Conservation (phyloP, 805 yeast species). For the Kluyveromyces aestuarii region DNA sequence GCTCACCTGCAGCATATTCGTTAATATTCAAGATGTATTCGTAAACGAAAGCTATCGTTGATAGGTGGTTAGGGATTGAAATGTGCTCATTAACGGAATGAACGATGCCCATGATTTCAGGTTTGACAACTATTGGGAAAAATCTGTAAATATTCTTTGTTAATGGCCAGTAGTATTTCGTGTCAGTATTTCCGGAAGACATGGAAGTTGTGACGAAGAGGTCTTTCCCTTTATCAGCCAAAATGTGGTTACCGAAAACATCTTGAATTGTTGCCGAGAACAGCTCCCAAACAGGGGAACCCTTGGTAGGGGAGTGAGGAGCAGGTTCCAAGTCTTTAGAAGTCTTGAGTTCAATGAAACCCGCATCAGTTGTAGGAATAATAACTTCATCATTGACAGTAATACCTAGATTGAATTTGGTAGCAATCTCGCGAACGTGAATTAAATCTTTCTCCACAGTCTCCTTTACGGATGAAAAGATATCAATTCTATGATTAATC, state of each 20-base stretch:
- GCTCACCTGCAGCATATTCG: constrained; percentile 10
- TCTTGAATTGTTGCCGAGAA: constrained; percentile 48
- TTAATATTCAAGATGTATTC: constrained; percentile 34
- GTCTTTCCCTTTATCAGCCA: constrained; percentile 17
- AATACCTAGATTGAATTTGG: constrained; percentile 41
- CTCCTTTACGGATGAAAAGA: constrained; percentile 42
- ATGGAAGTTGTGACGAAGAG: constrained; percentile 38
- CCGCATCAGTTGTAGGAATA: constrained; percentile 20
- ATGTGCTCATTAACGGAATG: constrained; percentile 62
- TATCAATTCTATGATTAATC: constrained; percentile 56
- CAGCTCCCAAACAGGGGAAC: constrained; percentile 30
- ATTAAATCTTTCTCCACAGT: constrained; percentile 31
- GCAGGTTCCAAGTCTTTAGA: constrained; percentile 29
- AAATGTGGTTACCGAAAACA: constrained; percentile 42
- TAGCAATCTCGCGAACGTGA: constrained; percentile 36
- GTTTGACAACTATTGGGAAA: constrained; percentile 15
- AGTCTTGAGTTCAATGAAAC: constrained; percentile 21
- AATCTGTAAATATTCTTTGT: constrained; percentile 48
- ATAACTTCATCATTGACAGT: constrained; percentile 14
- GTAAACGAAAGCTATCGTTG: constrained; percentile 46
- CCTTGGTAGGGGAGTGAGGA: constrained; percentile 30
- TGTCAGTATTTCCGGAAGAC: constrained; percentile 55
- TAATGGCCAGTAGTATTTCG: constrained; percentile 49
- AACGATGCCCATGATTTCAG: constrained; percentile 23
- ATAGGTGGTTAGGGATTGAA: constrained; percentile 48